A percentile compares a stretch with the other conserved stretches of the same genome.
phyloP scores from a whole-genome alignment of 1,284 basidiomycete genomes.

The Tilletiopsis washingtonensis region DNA sequence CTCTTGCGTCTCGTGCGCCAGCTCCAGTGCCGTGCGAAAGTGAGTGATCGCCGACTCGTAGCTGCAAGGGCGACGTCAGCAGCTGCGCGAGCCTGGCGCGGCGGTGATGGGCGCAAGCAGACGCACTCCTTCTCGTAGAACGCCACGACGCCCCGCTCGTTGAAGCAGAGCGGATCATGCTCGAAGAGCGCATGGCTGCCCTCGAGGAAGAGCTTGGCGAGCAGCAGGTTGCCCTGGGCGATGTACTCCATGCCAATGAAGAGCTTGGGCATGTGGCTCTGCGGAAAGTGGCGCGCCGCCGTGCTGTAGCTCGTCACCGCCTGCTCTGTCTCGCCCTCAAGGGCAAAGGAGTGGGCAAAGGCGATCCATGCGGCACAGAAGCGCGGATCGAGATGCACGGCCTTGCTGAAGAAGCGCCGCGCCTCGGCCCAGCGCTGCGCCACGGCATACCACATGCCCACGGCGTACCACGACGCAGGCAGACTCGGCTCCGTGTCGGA shows the following conservation, averaged over 20 bases:
- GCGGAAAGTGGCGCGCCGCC: constrained; percentile 83
- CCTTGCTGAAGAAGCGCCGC: constrained; percentile 58
- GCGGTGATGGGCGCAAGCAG: not conserved
- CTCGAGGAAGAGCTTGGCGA: constrained; percentile 79
- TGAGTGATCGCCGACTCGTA: constrained; percentile 59
- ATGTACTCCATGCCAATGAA: constrained; percentile 99
- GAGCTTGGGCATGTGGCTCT: constrained; percentile 83
- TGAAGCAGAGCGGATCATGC: constrained; percentile 77
- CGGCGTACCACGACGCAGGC: constrained; percentile 93
- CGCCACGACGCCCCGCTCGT: constrained; percentile 87
- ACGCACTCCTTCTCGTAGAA: constrained; percentile 76
- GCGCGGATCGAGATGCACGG: constrained; percentile 88
- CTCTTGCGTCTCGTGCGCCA: constrained; percentile 61
- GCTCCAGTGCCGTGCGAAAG: constrained; percentile 53
- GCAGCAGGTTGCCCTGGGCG: constrained; percentile 68
- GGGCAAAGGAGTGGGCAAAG: constrained; percentile 91
- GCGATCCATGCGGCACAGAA: constrained; percentile 96
- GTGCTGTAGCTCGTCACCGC: constrained; percentile 97
- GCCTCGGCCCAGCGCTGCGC: constrained; percentile 59
- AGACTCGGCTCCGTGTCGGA: constrained; percentile 83
- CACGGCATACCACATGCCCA: constrained; percentile 91
- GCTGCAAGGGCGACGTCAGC: constrained; percentile 48
- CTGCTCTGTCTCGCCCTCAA: constrained; percentile 92
- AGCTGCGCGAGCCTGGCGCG: not conserved
- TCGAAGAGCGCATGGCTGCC: constrained; percentile 72